Percentiles rank a stretch among this genome's conserved stretches.
These are phyloP conservation scores for Pilasporangium apinafurcum DNA, from an alignment of 352 stramenopile species.

Conservation along the genomic window DNA sequence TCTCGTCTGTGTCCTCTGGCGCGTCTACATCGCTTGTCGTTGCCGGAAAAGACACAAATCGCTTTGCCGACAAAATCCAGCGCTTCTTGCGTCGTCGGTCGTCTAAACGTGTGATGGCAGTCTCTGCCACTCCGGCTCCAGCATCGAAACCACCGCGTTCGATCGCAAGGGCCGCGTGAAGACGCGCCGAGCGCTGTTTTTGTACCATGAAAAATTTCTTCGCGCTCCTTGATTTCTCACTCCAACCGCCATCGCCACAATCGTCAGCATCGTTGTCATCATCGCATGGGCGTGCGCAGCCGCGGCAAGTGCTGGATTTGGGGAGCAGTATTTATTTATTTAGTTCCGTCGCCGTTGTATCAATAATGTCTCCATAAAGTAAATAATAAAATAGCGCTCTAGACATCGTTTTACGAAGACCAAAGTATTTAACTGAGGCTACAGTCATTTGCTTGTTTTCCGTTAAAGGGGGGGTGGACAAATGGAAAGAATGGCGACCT, in stretches of 20 bases:
- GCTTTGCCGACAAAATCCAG: conserved; percentile 16
- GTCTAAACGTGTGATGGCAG: conserved; percentile 43
- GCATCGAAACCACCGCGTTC: conserved; percentile 4
- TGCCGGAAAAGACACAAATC: neutral
- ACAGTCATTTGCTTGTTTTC: too few species aligned
- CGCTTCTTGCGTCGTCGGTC: conserved; percentile 31
- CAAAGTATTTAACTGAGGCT: too few species aligned
- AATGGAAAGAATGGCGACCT: too few species aligned
- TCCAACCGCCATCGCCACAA: conserved; percentile 15
- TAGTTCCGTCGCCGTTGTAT: conserved; percentile 11
- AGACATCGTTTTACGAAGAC: too few species aligned
- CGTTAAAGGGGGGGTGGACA: too few species aligned
- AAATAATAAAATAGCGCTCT: conserved; percentile 1
- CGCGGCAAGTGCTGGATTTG: conserved; percentile 15
- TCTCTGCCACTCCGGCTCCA: conserved; percentile 8
- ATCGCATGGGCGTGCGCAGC: too few species aligned
- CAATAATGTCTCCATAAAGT: conserved; percentile 16
- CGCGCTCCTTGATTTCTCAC: conserved; percentile 9
- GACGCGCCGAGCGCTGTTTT: too few species aligned
- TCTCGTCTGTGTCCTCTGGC: too few species aligned
- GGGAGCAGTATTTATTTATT: conserved; percentile 32
- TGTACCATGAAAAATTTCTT: too few species aligned
- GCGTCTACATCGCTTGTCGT: too few species aligned
- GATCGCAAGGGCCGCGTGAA: conserved; percentile 18
- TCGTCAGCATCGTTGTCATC: too few species aligned